phyloP scores from a whole-genome alignment of 2,329 filamentous ascomycete genomes.

The Pyrenochaeta sp. region DNA sequence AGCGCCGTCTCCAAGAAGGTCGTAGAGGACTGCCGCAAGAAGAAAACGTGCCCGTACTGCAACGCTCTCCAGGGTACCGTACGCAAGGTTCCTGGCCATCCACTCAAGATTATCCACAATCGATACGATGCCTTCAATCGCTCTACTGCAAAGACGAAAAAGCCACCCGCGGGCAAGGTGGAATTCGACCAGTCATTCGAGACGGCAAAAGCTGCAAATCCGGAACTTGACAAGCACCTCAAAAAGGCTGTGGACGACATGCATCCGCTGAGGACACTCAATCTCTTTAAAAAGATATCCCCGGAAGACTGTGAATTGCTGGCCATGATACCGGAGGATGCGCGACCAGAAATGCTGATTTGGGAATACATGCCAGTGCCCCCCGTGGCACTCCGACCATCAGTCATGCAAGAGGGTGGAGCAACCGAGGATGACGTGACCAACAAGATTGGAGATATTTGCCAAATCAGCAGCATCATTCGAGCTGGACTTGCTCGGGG shows the following conservation, averaged over 20 bases:
- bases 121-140: conserved; percentile 89
- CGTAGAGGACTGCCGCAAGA: conserved; percentile 88
- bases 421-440: conserved; percentile 98
- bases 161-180: conserved; percentile 80
- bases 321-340: conserved; percentile 85
- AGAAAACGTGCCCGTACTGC: conserved; percentile 82
- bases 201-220: conserved; percentile 77
- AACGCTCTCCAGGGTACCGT: conserved; percentile 87
- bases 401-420: conserved; percentile 89
- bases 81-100: conserved; percentile 79
- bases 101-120: conserved; percentile 94
- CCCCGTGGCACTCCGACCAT: conserved; percentile 92
- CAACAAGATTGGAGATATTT: conserved; percentile 95
- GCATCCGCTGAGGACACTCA: conserved; percentile 86
- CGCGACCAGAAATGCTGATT: conserved; percentile 93
- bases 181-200: conserved; percentile 87
- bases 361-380: conserved; percentile 97
- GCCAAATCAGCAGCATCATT: conserved; percentile 89
- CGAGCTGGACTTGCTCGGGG: conserved; percentile 83
- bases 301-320: conserved; percentile 89
- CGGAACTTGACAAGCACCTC: conserved; percentile 88
- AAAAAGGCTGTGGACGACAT: conserved; percentile 94
- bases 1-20: conserved; percentile 87
- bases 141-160: conserved; percentile 86
- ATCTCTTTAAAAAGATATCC: conserved; percentile 88